These are phyloP conservation scores for Pythium insidiosum DNA, from an alignment of 352 stramenopile genomes.

Conservation along the genomic window DNA sequence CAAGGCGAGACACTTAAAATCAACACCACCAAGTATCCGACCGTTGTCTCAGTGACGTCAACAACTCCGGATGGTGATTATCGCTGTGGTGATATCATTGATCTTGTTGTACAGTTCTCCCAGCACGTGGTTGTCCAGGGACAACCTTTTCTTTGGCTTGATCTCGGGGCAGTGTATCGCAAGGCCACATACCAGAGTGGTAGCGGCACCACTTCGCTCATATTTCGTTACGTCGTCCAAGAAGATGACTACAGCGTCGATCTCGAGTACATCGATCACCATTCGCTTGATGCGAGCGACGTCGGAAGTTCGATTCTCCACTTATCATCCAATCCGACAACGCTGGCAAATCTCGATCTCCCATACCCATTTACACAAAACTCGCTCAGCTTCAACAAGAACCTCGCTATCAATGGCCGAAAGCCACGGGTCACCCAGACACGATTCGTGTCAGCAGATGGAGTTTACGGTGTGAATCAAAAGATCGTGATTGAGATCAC, in stretches of 20 bases:
- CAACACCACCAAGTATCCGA: constrained; percentile 46
- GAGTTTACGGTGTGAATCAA: constrained; percentile 46
- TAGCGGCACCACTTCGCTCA: constrained; percentile 38
- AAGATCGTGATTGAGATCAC: constrained; percentile 50
- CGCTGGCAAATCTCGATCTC: constrained; percentile 50
- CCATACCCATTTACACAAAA: constrained; percentile 57
- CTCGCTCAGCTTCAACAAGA: constrained; percentile 61
- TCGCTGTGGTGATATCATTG: constrained; percentile 54
- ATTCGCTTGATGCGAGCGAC: constrained; percentile 65
- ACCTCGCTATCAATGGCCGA: constrained; percentile 56
- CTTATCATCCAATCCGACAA: constrained; percentile 60
- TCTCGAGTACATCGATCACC: constrained; percentile 76
- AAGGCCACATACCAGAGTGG: constrained; percentile 52
- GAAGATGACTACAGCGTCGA: constrained; percentile 69
- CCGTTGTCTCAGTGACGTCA: constrained; percentile 45
- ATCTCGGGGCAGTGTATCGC: constrained; percentile 36
- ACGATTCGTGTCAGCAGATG: constrained; percentile 51
- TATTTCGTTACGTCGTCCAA: constrained; percentile 56
- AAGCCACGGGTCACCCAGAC: constrained; percentile 47
- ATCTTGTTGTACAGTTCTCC: constrained; percentile 52
- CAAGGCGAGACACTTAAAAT: constrained; percentile 39
- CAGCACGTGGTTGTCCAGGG: constrained; percentile 64
- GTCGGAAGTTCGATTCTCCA: constrained; percentile 41
- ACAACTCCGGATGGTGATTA: constrained; percentile 38
- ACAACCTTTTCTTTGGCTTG: constrained; percentile 52